Conservation (phyloP, 345 rosid species). For the Syzygium jambos region DNA sequence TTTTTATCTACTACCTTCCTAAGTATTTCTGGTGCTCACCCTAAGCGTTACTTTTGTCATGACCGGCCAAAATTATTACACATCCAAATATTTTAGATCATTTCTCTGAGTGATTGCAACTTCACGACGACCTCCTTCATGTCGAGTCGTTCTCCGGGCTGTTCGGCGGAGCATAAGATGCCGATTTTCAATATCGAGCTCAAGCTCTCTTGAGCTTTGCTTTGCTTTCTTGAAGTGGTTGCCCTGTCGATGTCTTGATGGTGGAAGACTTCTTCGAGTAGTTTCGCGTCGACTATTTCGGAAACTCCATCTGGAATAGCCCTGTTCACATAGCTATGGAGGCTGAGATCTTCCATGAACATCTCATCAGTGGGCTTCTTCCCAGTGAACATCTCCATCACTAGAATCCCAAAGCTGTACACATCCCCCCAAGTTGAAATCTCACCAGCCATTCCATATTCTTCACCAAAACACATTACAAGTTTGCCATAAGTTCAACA, state of each 20-base stretch:
- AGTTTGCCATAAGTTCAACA: background rate
- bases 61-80: background rate
- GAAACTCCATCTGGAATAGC: constrained; percentile 8
- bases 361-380: constrained; percentile 17
- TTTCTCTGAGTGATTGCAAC: constrained; percentile 1
- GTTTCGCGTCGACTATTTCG: background rate
- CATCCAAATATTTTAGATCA: background rate
- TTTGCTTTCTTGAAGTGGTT: background rate
- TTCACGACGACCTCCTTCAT: constrained; percentile 1
- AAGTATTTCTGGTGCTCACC: background rate
- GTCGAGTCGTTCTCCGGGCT: constrained; percentile 6
- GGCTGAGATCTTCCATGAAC: constrained; percentile 16
- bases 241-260: background rate
- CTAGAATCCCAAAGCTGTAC: constrained; percentile 26
- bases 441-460: constrained; percentile 16
- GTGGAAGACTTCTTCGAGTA: constrained; percentile 5
- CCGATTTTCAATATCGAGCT: constrained; percentile 6
- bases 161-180: constrained; percentile 7
- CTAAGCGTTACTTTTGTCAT: background rate
- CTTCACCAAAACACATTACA: constrained; percentile 1
- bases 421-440: constrained; percentile 24
- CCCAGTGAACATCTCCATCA: constrained; percentile 25
- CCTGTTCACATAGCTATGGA: constrained; percentile 9
- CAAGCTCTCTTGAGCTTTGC: constrained; percentile 1
- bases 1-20: background rate